Base-by-base conservation (phyloP, 306 rosid species). In the Vigna trinervia region DNA sequence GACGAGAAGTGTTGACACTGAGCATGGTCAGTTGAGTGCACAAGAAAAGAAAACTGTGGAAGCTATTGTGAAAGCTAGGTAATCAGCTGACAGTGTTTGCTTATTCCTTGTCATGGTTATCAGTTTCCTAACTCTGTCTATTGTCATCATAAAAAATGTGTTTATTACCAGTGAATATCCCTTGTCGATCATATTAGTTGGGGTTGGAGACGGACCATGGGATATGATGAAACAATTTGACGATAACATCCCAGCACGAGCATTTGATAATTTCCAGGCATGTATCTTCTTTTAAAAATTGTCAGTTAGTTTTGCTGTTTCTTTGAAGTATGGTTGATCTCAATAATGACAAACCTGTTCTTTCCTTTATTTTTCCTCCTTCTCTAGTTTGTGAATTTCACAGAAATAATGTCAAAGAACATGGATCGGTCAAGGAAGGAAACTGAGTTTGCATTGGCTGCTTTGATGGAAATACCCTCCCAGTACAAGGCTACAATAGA, bases 181-280 rank as follows among this genome's bases (percentile, higher is more conserved):
- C 13, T 71, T 96, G 73, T 96, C 99, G 48, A 96, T 96, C 71
- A 75, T 96, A 75, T 64, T 96, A 58, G 99, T 96, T 22, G 99
- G 99, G 62, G 98, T 93, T 69, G 99, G 99, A 78, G 99, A 96
- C 56, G 99, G 99, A 48, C 99, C 99, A 4, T 96, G 99, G 99
- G 97, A 96, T 69, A 93, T 88, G 94, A 96, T 96, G 98, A 90
- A 81, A 82, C 82, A 89, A 81, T 96, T 96, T 80, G 96, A 92
- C 13, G 98, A 96, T 64, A 92, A 93, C 87, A 93, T 96, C 82
- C 99, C 99, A 2, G 89, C 94, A 6, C 92, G 99, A 57, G 85
- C 86, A 48, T 96, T 96, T 63, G 99, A 96, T 87, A 93, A 96
- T 79, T 96, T 96, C 86, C 99, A 96, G 92, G 99, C 58, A 80